Conservation (phyloP, 2,329 filamentous ascomycete genomes). For the Domatiomyces catenatus region DNA sequence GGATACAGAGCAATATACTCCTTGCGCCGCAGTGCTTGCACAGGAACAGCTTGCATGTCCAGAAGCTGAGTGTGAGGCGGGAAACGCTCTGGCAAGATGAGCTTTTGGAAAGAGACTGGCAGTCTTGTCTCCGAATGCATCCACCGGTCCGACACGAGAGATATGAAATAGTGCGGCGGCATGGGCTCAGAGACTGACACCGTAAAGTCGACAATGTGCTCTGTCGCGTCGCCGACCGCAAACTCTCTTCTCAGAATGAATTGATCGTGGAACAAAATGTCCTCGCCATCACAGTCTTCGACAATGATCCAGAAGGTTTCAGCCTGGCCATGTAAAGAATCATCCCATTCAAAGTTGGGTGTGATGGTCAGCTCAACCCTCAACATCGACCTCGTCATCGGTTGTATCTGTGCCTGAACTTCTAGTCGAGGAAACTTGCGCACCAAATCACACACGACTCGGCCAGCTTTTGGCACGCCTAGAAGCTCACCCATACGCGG, state of each 20-base stretch:
- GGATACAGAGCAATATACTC: conserved; percentile 73
- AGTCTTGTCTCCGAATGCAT: conserved; percentile 95
- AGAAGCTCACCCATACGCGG: conserved; percentile 91
- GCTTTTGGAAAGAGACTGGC: conserved; percentile 84
- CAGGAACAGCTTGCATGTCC: conserved; percentile 78
- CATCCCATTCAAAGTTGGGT: conserved; percentile 93
- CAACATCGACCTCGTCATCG: conserved; percentile 85
- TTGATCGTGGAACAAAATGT: conserved; percentile 86
- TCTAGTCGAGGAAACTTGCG: conserved; percentile 87
- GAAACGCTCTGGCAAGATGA: conserved; percentile 89
- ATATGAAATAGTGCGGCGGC: conserved; percentile 98
- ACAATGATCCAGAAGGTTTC: conserved; percentile 96
- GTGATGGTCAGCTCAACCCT: conserved; percentile 80
- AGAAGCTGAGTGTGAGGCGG: conserved; percentile 83
- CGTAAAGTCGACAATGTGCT: conserved; percentile 90
- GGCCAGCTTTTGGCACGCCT: conserved; percentile 75
- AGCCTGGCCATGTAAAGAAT: conserved; percentile 66
- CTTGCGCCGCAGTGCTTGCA: conserved; percentile 71
- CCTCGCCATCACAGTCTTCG: conserved; percentile 93
- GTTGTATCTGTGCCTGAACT: conserved; percentile 83
- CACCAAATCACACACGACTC: conserved; percentile 69
- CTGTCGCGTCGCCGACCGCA: conserved; percentile 68
- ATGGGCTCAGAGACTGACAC: conserved; percentile 94
- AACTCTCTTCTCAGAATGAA: conserved; percentile 87
- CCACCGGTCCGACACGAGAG: conserved; percentile 87